These are phyloP conservation scores for Penicillium coprophilum DNA, from an alignment of 495 filamentous ascomycete genomes.

Conservation along the genomic window DNA sequence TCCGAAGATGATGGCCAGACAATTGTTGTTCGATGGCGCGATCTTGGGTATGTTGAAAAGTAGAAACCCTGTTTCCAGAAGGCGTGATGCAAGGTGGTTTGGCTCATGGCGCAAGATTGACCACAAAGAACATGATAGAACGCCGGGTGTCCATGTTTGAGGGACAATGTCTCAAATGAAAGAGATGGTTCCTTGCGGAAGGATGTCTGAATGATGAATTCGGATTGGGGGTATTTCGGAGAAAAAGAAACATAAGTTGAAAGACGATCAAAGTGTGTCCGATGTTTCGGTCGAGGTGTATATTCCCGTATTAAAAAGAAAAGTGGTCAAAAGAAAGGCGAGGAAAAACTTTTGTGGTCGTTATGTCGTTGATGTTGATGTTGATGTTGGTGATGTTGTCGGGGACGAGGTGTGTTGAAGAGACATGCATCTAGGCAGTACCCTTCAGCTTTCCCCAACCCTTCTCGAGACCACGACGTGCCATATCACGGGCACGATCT, in stretches of 20 bases:
- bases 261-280: not conserved
- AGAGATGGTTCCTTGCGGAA: not conserved
- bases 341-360: constrained; percentile 32
- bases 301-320: constrained; percentile 19
- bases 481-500: constrained; percentile 43
- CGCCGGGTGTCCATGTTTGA: constrained; percentile 18
- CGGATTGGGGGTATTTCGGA: constrained; percentile 1
- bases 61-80: constrained; percentile 17
- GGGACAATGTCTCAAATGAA: not conserved
- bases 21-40: constrained; percentile 17
- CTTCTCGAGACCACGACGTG: constrained; percentile 43
- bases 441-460: constrained; percentile 48
- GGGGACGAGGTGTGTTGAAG: not conserved
- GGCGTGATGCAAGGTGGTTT: constrained; percentile 1
- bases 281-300: constrained; percentile 7
- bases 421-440: constrained; percentile 30
- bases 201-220: not conserved
- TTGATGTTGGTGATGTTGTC: constrained; percentile 16
- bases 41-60: constrained; percentile 10
- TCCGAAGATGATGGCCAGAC: constrained; percentile 25
- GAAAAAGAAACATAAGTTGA: constrained; percentile 8
- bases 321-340: constrained; percentile 12
- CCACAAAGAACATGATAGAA: constrained; percentile 7
- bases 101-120: constrained; percentile 5
- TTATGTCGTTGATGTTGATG: constrained; percentile 28